phyloP scores from a whole-genome alignment of 225 moss, liverwort and hornwort species.

The Anthoceros angustus region DNA sequence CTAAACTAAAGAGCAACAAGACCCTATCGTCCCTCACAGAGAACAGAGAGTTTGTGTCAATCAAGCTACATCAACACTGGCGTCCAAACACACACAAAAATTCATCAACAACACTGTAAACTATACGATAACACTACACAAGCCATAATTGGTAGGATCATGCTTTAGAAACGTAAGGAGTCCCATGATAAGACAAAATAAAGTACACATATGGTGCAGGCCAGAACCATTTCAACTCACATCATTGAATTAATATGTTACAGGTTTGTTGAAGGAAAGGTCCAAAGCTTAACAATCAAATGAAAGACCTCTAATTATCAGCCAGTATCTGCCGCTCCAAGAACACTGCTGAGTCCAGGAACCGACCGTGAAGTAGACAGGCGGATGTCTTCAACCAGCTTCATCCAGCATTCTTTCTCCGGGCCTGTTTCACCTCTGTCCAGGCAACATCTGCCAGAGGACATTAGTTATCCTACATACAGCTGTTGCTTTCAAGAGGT shows the following conservation, averaged over 20 bases:
- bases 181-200: background rate
- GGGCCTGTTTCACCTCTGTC: constrained; percentile 54
- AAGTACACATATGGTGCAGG: background rate
- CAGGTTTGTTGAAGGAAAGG: constrained; percentile 27
- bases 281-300: constrained; percentile 45
- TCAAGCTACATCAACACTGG: no score
- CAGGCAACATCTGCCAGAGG: constrained; percentile 54
- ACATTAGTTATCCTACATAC: constrained; percentile 84
- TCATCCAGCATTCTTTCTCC: constrained; percentile 52
- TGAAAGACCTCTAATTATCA: constrained; percentile 53
- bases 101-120: no score
- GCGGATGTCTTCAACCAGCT: constrained; percentile 49
- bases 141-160: background rate
- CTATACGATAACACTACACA: no score
- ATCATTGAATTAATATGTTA: constrained; percentile 19
- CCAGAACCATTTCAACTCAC: constrained; percentile 1
- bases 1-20: background rate
- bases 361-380: constrained; percentile 98
- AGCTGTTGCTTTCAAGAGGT: constrained; percentile 52
- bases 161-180: background rate
- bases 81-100: no score
- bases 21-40: no score
- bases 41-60: no score
- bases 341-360: constrained; percentile 96
- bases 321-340: constrained; percentile 76